phyloP scores from a whole-genome alignment of 2,329 filamentous ascomycete species.

The Aureobasidium leucospermi region DNA sequence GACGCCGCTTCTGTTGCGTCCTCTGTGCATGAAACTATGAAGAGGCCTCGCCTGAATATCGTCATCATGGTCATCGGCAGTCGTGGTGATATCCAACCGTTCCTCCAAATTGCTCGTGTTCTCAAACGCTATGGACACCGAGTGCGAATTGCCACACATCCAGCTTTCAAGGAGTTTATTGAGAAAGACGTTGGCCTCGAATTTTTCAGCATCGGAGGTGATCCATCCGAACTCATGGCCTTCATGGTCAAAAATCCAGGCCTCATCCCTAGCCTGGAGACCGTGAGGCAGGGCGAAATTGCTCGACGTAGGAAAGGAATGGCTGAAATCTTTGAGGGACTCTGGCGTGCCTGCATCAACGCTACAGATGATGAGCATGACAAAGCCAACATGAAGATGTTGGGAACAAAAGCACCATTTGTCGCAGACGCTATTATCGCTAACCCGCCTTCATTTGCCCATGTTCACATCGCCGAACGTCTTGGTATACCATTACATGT shows the following conservation, averaged over 20 bases:
- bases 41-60: constrained; percentile 58
- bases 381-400: constrained; percentile 49
- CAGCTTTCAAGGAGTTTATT: constrained; percentile 68
- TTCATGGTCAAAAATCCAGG: constrained; percentile 84
- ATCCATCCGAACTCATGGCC: constrained; percentile 74
- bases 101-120: constrained; percentile 65
- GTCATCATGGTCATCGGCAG: constrained; percentile 80
- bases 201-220: constrained; percentile 73
- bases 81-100: constrained; percentile 73
- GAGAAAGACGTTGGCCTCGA: constrained; percentile 65
- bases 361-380: constrained; percentile 63
- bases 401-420: constrained; percentile 55
- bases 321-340: constrained; percentile 76
- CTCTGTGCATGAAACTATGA: constrained; percentile 20
- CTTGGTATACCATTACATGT: constrained; percentile 66
- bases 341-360: constrained; percentile 72
- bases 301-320: constrained; percentile 59
- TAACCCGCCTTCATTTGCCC: constrained; percentile 71
- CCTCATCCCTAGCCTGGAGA: constrained; percentile 66
- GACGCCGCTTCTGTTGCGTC: constrained; percentile 21
- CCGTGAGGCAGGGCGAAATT: constrained; percentile 67
- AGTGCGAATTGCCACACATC: constrained; percentile 72
- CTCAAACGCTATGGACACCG: constrained; percentile 67
- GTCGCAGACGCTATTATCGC: constrained; percentile 76
- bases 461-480: constrained; percentile 72